Conservation (phyloP, 2,329 filamentous ascomycete species). For the Mycogone perniciosa region DNA sequence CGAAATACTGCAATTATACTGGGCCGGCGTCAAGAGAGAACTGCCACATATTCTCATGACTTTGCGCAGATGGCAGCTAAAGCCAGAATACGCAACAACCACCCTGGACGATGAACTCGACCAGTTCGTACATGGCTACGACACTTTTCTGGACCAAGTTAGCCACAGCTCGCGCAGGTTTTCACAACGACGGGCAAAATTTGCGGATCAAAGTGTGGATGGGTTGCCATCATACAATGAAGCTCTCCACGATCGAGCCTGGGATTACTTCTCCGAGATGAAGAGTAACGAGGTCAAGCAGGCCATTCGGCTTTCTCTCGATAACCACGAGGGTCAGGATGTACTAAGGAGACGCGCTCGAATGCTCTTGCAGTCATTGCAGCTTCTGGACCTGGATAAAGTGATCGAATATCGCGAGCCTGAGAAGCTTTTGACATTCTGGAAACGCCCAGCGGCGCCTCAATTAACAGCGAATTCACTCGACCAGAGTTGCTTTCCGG, state of each 20-base stretch:
- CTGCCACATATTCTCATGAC: constrained; percentile 30
- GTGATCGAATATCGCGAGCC: constrained; percentile 28
- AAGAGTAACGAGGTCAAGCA: constrained; percentile 17
- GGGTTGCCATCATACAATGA: constrained; percentile 19
- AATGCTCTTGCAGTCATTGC: constrained; percentile 27
- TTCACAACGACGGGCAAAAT: constrained; percentile 18
- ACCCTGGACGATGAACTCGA: constrained; percentile 22
- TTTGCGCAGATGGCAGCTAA: constrained; percentile 27
- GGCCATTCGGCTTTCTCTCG: constrained; percentile 7
- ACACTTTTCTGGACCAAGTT: constrained; percentile 34
- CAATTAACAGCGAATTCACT: constrained; percentile 18
- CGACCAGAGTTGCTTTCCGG: constrained; percentile 11
- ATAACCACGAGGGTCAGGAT: constrained; percentile 1
- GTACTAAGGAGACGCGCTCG: constrained; percentile 19
- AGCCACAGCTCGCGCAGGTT: constrained; percentile 25
- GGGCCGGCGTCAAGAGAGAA: constrained; percentile 30
- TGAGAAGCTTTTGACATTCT: constrained; percentile 17
- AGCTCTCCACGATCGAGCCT: constrained; percentile 14
- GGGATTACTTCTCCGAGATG: constrained; percentile 21
- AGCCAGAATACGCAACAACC: constrained; percentile 13
- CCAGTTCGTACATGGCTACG: constrained; percentile 29
- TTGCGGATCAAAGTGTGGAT: not conserved
- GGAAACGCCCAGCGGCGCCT: constrained; percentile 20
- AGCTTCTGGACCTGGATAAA: constrained; percentile 34
- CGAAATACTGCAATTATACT: constrained; percentile 25